phyloP scores from a whole-genome alignment of 768 basidiomycete species.

The Calvatia gigantea region DNA sequence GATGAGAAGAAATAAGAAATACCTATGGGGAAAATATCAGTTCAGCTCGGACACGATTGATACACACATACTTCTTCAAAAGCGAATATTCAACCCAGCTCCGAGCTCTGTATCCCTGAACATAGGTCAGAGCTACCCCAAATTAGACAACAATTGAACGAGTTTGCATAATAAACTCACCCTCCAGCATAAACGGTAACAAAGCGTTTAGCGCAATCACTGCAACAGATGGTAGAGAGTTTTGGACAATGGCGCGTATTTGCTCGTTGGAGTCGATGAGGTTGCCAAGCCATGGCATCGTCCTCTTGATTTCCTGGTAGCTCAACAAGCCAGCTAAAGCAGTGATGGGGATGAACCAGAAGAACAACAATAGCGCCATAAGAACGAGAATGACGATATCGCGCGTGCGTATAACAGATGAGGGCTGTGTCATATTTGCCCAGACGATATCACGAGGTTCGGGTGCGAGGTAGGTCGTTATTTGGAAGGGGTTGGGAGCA shows the following conservation, averaged over 20 bases:
- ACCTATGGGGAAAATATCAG: slow-evolving; percentile 46
- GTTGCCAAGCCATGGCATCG: slow-evolving; percentile 82
- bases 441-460: slow-evolving; percentile 97
- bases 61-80: slow-evolving; percentile 71
- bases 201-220: slow-evolving; percentile 88
- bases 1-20: slow-evolving; percentile 87
- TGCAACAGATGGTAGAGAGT: slow-evolving; percentile 87
- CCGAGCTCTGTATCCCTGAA: slow-evolving; percentile 86
- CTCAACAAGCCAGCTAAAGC: slow-evolving; percentile 84
- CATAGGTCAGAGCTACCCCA: slow-evolving; percentile 63
- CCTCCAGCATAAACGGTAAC: slow-evolving; percentile 87
- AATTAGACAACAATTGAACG: neutral
- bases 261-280: slow-evolving; percentile 81
- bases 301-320: slow-evolving; percentile 90
- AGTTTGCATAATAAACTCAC: slow-evolving; percentile 30
- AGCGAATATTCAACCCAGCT: slow-evolving; percentile 94
- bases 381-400: slow-evolving; percentile 66
- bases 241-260: slow-evolving; percentile 87
- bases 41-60: neutral
- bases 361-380: slow-evolving; percentile 75
- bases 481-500: slow-evolving; percentile 61
- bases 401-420: slow-evolving; percentile 55
- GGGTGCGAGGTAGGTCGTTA: slow-evolving; percentile 74
- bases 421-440: slow-evolving; percentile 79
- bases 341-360: slow-evolving; percentile 91